Evolutionary conservation across 1,284 basidiomycete genomes (phyloP).

Genomic region (Singerocomus rubriflavus): DNA sequence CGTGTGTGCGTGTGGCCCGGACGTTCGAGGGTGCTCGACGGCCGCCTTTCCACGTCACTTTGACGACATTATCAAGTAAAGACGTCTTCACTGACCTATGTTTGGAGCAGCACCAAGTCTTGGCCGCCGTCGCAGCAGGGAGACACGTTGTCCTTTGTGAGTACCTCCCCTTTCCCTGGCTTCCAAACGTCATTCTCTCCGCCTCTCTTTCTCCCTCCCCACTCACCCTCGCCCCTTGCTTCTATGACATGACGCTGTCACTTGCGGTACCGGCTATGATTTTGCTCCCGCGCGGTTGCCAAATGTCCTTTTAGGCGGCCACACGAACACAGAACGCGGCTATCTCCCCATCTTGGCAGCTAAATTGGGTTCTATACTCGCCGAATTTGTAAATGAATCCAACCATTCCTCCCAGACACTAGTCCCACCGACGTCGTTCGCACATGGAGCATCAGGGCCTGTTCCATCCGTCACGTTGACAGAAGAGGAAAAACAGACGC

Average conservation of each 20-base stretch:
- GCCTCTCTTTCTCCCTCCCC: neutral
- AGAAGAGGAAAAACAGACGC: constrained; percentile 33
- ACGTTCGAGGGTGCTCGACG: constrained; percentile 7
- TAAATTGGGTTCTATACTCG: constrained; percentile 45
- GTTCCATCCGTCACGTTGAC: constrained; percentile 19
- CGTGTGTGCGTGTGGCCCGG: neutral
- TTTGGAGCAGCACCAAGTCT: constrained; percentile 68
- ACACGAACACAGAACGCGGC: constrained; percentile 88
- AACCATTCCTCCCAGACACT: constrained; percentile 35
- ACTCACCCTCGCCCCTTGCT: neutral
- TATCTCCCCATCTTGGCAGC: constrained; percentile 71
- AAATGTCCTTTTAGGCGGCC: constrained; percentile 52
- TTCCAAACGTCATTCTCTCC: neutral
- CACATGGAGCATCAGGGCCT: constrained; percentile 32
- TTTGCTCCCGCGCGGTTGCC: constrained; percentile 8
- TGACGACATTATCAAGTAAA: constrained; percentile 1
- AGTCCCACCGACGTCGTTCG: constrained; percentile 3
- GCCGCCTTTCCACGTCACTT: constrained; percentile 13
- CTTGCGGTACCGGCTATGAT: constrained; percentile 17
- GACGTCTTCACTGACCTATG: constrained; percentile 8
- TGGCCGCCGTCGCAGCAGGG: constrained; percentile 71
- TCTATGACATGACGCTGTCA: constrained; percentile 14
- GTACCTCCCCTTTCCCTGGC: constrained; percentile 21
- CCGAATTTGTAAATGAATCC: constrained; percentile 31
- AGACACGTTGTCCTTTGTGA: constrained; percentile 77